Evolutionary conservation across 352 stramenopile species (phyloP), one percentile per base, ranked within the genome.

Genomic region (Phytophthora brassicae): DNA sequence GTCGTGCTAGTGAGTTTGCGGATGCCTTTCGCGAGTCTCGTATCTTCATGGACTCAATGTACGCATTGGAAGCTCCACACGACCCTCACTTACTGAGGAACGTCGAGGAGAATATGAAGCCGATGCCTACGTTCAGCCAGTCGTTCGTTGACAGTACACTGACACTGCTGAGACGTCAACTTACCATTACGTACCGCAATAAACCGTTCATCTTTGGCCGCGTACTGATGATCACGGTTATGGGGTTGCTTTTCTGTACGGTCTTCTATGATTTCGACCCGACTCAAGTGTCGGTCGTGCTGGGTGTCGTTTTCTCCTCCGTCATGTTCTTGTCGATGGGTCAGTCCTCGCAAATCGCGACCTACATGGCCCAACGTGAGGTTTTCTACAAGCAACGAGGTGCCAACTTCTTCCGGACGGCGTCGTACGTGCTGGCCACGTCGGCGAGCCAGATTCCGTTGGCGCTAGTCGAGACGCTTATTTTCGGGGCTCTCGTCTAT

Each of bases 311-410:
- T 1, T 96, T 95, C 63, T 77, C 86, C 26, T 77, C 68, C 36
- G 73, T 88, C 35, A 82, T 97, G 62, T 95, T 92, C 59, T 58
- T 90, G 11, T 79, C 75, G n/a, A 58, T 96, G 39, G 81, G 83
- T 16, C 74, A 79, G 19, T 88, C 88, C 38, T 53, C 83, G 6
- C 75, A 86, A 49, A 67, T 97, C 23, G 64, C 82, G 8, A 76
- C 74, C 22, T 86, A 93, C 49, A 84, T 95, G 63, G 70, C 77
- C 19, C 66, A 69, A 28, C 77, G 74, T 14, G 71, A 58, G 1
- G 41, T 88, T 8, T 96, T 90, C 66, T 93, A 94, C 75, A 94
- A 92, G 59, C 87, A 96, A 33, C 70, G 72, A 6, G 77, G 86
- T n/a, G 70, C 74, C 28, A 93, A 94, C 66, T 67, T 67, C 62